phyloP scores from a whole-genome alignment of 768 basidiomycete species.

The Boletus tomentosulus region DNA sequence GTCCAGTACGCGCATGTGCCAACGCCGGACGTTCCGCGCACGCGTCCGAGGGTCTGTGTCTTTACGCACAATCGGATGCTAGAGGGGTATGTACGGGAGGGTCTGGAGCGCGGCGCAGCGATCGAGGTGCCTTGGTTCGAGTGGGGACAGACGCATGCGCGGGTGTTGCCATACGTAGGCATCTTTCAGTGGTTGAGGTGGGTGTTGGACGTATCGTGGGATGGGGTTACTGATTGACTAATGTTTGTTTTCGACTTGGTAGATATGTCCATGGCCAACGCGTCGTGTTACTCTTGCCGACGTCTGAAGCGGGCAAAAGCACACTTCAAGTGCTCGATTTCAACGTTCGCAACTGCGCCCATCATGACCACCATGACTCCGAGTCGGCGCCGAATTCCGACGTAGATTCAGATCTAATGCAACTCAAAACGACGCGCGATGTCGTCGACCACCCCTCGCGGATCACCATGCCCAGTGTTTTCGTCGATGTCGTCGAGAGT shows the following conservation, averaged over 20 bases:
- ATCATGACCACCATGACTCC: background rate
- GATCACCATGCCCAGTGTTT: conserved; percentile 17
- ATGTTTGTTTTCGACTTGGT: background rate
- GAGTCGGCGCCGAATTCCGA: background rate
- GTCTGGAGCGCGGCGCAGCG: background rate
- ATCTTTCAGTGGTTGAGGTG: conserved; percentile 42
- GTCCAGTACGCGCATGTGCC: conserved; percentile 19
- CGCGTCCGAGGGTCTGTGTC: conserved; percentile 19
- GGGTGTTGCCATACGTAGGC: conserved; percentile 27
- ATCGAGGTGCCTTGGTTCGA: conserved; percentile 30
- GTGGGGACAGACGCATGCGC: conserved; percentile 37
- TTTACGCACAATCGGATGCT: conserved; percentile 34
- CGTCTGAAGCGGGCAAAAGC: conserved; percentile 4
- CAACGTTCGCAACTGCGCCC: conserved; percentile 15
- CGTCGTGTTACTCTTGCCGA: conserved; percentile 27
- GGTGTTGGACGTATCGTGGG: background rate
- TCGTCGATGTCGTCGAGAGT: conserved; percentile 24
- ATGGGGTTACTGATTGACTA: background rate
- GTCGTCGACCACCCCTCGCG: conserved; percentile 10
- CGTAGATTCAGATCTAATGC: background rate
- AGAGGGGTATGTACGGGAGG: conserved; percentile 13
- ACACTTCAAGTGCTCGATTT: conserved; percentile 30
- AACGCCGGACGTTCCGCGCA: background rate
- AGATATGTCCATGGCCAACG: conserved; percentile 44
- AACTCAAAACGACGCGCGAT: background rate